Evolutionary conservation across 768 basidiomycete genomes (phyloP), one percentile per base, ranked within the genome.

Genomic region (Cystofilobasidium capitatum): DNA sequence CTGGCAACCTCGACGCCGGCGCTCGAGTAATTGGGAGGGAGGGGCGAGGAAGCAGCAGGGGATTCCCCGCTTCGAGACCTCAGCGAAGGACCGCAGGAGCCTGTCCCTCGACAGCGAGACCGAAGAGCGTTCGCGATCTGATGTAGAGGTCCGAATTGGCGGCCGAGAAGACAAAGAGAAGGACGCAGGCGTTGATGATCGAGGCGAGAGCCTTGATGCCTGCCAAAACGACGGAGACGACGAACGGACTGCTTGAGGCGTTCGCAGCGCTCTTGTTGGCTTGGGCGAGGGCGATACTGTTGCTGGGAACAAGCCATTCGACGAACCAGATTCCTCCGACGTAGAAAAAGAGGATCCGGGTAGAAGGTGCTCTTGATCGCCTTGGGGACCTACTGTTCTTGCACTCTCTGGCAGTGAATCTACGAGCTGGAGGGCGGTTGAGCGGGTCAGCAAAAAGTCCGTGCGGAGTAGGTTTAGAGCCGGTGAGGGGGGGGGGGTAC

Each of bases 311-410:
- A 55, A 93, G 83, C 1, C 91, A 79, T 47, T 90, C 88, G 71
- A 94, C 91, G 62, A 92, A 76, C 64, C 82, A 79, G 14, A 87
- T 86, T 47, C 89, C 81, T 54, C 73, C 73, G 58, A 81, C 73
- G 75, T 78, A 76, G 29, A 58, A 57, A 26, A 35, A 47, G 24
- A 91, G 81, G 72, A 97, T 91, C 71, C 91, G 82, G n/a, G 70
- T 84, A 66, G 58, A 66, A 66, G 37, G 67, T 63, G 6, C 59
- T 45, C 42, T 79, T 82, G 73, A 89, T 88, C 0, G 87, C 86
- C 71, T 81, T 81, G 4, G 86, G 86, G 26, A 87, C 77, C 73
- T 82, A 83, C 45, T 81, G 77, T 93, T 93, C 77, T 88, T 90
- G 0, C 89, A 86, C 76, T 81, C 68, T 49, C 64, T 63, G 26